A percentile compares a stretch with the other conserved stretches of the same genome.
phyloP scores from a whole-genome alignment of 164 flowering plant species.

The Cinnamomum chago region DNA sequence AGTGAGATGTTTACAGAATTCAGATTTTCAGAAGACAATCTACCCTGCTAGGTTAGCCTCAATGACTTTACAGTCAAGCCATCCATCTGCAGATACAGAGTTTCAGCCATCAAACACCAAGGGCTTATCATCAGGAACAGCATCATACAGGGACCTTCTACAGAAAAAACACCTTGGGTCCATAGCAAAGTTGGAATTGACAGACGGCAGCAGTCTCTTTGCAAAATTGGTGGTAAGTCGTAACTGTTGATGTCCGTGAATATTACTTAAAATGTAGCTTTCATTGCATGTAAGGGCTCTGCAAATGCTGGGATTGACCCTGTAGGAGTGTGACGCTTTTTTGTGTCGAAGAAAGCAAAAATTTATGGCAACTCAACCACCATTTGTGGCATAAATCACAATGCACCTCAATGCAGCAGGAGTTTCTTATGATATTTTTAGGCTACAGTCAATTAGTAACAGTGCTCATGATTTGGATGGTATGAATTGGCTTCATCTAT shows the following conservation, averaged over 20 bases:
- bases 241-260: background rate
- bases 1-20: conserved; percentile 31
- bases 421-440: no score
- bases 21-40: conserved; percentile 56
- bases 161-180: conserved; percentile 18
- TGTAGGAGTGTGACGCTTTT: background rate
- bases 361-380: background rate
- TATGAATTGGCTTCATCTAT: no score
- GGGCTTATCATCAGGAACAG: conserved; percentile 19
- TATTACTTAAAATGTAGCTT: background rate
- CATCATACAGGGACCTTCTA: conserved; percentile 2
- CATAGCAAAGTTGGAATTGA: conserved; percentile 65
- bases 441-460: background rate
- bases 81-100: conserved; percentile 24
- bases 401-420: background rate
- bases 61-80: conserved; percentile 39
- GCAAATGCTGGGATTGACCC: background rate
- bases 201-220: conserved; percentile 62
- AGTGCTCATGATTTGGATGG: background rate
- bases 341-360: background rate
- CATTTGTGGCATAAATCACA: background rate
- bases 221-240: conserved; percentile 82
- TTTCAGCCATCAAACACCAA: conserved; percentile 1
- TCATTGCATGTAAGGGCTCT: background rate
- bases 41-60: conserved; percentile 62